Base-by-base conservation (phyloP, 106 monocot genomes). In the Hemerocallis citrina region DNA sequence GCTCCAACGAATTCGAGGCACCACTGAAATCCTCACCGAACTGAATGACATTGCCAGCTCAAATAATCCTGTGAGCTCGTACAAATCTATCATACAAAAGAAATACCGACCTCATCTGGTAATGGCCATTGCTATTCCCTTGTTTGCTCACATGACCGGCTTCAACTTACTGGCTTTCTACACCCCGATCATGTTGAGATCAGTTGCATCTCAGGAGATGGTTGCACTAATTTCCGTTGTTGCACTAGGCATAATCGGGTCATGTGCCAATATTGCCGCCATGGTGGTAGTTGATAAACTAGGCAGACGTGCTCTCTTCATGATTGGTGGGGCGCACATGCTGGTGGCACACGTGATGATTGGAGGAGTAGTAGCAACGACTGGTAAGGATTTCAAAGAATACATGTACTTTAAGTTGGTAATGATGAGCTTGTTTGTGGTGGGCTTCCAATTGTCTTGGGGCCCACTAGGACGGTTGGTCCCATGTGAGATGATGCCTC, bases 371-470 rank as follows among this genome's bases (percentile, higher is more conserved):
- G 55, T 76, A 57, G 59, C 72, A 41, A 5, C 62, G 50, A 62
- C 72, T 5, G 54, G 61, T 2, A 72, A 81, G 28, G 39, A 68
- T 21, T 63, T 67, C 2, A 35, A 12, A 30, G 63, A 7, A 0
- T 72, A 58, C 32, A 71, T 67, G 15, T 63, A 51, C 49, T 3
- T 71, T 25, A 38, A 75, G 11, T 21, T 81, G 34, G 13, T 36
- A 1, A 3, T 62, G 34, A 34, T 81, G 2, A 62, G 38, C 22
- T 19, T 68, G 0, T 72, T 62, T 33, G 72, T 72, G n/a, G 72
- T 62, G 0, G 68, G 81, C 3, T 81, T 67, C 42, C 63, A 62
- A 3, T 72, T 29, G 65, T 75, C 80, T 14, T 75, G 80, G 80
- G 80, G 75, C 3, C 66, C 80, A 2, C 61, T 80, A 6, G 71